Base-by-base conservation (phyloP, 345 rosid genomes). In the Erysimum cheiranthoides region DNA sequence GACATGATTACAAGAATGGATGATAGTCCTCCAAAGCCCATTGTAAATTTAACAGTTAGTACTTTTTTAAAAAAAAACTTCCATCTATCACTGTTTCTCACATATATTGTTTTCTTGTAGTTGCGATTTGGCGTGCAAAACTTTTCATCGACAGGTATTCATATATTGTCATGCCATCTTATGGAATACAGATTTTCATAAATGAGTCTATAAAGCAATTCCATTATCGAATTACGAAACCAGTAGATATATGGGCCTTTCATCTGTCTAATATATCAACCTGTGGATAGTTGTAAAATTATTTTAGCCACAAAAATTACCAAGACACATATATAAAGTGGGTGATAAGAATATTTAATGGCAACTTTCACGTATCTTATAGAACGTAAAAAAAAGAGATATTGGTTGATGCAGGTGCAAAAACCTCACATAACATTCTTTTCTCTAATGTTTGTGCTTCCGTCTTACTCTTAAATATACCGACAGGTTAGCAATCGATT, bases 121-220 rank as follows among this genome's bases (percentile, higher is more conserved):
- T 59, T 85, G 78, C 87, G 80, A 68, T 81, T 86, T 80, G 91
- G 91, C 12, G 70, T 84, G 14, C 89, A 82, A 16, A 76, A 77
- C 73, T 92, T 92, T 79, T 92, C 98, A 58, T 85, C 96, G 58
- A 43, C 90, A 79, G 98, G 98, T 92, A 86, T 67, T 35, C 75
- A 67, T 58, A 36, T n/a, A 64, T 49, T 74, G 36, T 10, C 73
- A 27, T 62, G 61, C 73, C 56, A 46, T 73, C 18, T 51, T 61
- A 35, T 73, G 64, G 17, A 72, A 67, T 52, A 35, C 9, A 9
- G 21, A 42, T 40, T 27, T 40, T 66, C 16, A 51, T 51, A 38
- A 78, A 42, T 42, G 38, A 49, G 13, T 51, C 43, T 42, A 50
- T 30, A 52, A 42, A 57, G 18, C 8, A 35, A 47, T 71, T 57